phyloP scores from a whole-genome alignment of 78 protist species.

The Cavenderia fasciculata region DNA sequence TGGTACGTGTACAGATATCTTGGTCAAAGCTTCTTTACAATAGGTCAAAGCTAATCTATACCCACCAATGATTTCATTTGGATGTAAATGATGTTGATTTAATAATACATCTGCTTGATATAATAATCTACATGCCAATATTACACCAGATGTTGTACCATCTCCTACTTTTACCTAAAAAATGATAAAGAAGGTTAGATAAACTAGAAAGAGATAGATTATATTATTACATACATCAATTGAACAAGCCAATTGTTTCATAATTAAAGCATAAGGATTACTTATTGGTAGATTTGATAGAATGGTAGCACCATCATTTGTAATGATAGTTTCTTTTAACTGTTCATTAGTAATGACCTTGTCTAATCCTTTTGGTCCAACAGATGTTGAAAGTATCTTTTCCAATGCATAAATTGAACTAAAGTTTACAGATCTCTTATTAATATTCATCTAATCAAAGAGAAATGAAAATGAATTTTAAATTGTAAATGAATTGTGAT shows the following conservation, averaged over 20 bases:
- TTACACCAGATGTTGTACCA: slow-evolving; percentile 65
- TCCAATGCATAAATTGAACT: slow-evolving; percentile 31
- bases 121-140: slow-evolving; percentile 41
- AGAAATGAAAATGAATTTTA: too few relatives aligned
- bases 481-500: too few relatives aligned
- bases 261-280: slow-evolving; percentile 23
- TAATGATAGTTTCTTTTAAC: slow-evolving; percentile 7
- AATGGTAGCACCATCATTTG: slow-evolving; percentile 73
- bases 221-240: slow-evolving; percentile 18
- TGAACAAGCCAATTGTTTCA: slow-evolving; percentile 33
- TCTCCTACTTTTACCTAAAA: slow-evolving; percentile 36
- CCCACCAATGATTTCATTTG: slow-evolving; percentile 20
- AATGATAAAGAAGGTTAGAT: not conserved
- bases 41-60: slow-evolving; percentile 3
- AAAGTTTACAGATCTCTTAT: slow-evolving; percentile 18
- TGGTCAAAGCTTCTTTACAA: not conserved
- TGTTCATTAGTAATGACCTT: slow-evolving; percentile 19
- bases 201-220: not conserved
- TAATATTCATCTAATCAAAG: too few relatives aligned
- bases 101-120: slow-evolving; percentile 7
- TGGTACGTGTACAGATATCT: not conserved
- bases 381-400: slow-evolving; percentile 44
- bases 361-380: slow-evolving; percentile 74
- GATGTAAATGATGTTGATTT: slow-evolving; percentile 9
- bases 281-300: not conserved